These are phyloP conservation scores for Coemansia sp. DNA, from an alignment of 192 early-diverging fungal species.

Conservation along the genomic window DNA sequence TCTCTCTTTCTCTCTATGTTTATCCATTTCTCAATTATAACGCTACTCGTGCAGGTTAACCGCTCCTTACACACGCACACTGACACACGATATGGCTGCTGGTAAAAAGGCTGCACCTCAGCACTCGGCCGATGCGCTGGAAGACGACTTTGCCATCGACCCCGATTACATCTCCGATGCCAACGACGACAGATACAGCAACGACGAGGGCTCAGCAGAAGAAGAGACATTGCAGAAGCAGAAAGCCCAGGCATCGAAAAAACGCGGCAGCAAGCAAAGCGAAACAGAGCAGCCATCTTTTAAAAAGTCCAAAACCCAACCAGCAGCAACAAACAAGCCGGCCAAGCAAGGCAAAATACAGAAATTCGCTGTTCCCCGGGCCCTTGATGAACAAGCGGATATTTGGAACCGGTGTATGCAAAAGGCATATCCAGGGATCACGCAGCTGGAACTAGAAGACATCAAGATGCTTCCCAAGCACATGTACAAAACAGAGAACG, in stretches of 20 bases:
- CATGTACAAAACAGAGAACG: slow-evolving; percentile 16
- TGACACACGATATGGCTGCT: background rate
- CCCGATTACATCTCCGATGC: slow-evolving; percentile 10
- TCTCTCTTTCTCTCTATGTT: no score
- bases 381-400: slow-evolving; percentile 19
- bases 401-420: slow-evolving; percentile 48
- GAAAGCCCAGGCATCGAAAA: slow-evolving; percentile 5
- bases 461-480: slow-evolving; percentile 22
- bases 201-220: background rate
- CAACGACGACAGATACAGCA: slow-evolving; percentile 1
- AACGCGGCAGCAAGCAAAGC: slow-evolving; percentile 6
- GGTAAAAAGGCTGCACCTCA: background rate
- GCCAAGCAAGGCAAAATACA: background rate
- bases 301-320: background rate
- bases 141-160: slow-evolving; percentile 51
- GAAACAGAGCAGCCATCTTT: background rate
- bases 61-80: background rate
- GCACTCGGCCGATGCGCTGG: slow-evolving; percentile 31
- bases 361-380: slow-evolving; percentile 19
- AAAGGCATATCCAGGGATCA: slow-evolving; percentile 38
- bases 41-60: background rate
- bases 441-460: slow-evolving; percentile 32
- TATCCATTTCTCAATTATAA: background rate
- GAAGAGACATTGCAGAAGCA: background rate
- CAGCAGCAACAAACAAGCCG: slow-evolving; percentile 1